A percentile compares a stretch with the other conserved stretches of the same genome.
Conservation (phyloP, 2,329 filamentous ascomycete species). For the Erysiphe pulchra region DNA sequence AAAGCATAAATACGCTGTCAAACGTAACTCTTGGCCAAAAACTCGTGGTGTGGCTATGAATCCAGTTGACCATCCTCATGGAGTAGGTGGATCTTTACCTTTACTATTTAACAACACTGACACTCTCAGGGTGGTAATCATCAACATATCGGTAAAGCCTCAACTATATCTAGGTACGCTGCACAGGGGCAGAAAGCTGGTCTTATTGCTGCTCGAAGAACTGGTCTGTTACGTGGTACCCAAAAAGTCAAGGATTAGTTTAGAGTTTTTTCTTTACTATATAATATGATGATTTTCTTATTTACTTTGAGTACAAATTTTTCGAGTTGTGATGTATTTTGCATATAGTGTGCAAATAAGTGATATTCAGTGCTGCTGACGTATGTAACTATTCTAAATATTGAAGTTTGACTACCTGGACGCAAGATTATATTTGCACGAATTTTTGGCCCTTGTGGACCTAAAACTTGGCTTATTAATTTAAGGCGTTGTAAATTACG, state of each 20-base stretch:
- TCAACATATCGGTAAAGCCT: conserved; percentile 91
- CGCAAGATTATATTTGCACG: too few relatives aligned
- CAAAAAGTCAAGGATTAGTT: conserved; percentile 96
- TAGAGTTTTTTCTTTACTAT: too few relatives aligned
- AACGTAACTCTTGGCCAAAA: conserved; percentile 99
- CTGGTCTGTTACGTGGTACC: conserved; percentile 98
- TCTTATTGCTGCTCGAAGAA: conserved; percentile 99
- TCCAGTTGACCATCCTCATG: conserved; percentile 96
- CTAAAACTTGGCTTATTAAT: too few relatives aligned
- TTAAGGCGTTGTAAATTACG: too few relatives aligned
- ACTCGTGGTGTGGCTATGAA: conserved; percentile 99
- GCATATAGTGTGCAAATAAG: too few relatives aligned
- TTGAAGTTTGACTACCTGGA: too few relatives aligned
- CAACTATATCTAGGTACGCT: conserved; percentile 95
- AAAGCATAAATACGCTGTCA: conserved; percentile 99
- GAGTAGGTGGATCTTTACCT: conserved; percentile 21
- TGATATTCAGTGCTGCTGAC: too few relatives aligned
- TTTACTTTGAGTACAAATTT: too few relatives aligned
- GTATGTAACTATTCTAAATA: too few relatives aligned
- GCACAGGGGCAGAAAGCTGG: conserved; percentile 98
- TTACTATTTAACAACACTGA: conserved; percentile 16
- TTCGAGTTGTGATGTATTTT: too few relatives aligned
- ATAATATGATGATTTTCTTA: too few relatives aligned
- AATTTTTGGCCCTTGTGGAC: too few relatives aligned
- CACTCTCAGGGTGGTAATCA: conserved; percentile 59